These are phyloP conservation scores for Eurotiales sp. DNA, from an alignment of 2,329 filamentous ascomycete genomes.

Conservation along the genomic window DNA sequence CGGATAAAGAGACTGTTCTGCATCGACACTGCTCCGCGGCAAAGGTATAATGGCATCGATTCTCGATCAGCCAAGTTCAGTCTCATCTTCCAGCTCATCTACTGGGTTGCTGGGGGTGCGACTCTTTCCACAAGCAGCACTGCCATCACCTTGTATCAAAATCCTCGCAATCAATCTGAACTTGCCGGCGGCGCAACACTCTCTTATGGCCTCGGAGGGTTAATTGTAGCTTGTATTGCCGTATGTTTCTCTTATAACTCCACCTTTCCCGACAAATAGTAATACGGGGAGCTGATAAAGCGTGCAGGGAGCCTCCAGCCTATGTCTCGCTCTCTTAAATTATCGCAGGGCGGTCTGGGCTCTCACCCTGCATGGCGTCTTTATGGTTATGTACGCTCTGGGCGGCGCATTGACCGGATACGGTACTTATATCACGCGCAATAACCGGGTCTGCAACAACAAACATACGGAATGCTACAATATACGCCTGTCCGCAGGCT, in stretches of 20 bases:
- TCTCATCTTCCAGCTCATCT: background rate
- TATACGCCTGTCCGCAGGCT: no score
- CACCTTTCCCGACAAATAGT: no score
- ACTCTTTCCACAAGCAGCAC: background rate
- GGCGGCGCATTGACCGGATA: constrained; percentile 4
- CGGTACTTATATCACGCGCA: constrained; percentile 11
- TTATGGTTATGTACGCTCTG: background rate
- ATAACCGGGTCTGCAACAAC: constrained; percentile 1
- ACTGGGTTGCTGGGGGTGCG: background rate
- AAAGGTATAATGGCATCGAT: background rate
- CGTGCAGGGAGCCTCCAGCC: background rate
- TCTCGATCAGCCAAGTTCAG: background rate
- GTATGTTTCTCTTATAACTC: background rate
- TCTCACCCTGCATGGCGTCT: background rate
- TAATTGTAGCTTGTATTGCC: background rate
- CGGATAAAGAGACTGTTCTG: background rate
- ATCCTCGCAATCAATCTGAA: background rate
- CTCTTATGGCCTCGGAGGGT: background rate
- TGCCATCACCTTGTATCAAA: background rate
- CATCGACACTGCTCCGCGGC: background rate
- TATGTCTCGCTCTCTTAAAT: background rate
- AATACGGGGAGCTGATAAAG: background rate
- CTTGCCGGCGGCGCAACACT: background rate
- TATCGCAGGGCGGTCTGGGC: background rate
- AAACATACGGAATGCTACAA: no score